Percentiles rank a stretch among this genome's conserved stretches.
Conservation (phyloP, 1,284 basidiomycete species). For the Puccinia triticina region DNA sequence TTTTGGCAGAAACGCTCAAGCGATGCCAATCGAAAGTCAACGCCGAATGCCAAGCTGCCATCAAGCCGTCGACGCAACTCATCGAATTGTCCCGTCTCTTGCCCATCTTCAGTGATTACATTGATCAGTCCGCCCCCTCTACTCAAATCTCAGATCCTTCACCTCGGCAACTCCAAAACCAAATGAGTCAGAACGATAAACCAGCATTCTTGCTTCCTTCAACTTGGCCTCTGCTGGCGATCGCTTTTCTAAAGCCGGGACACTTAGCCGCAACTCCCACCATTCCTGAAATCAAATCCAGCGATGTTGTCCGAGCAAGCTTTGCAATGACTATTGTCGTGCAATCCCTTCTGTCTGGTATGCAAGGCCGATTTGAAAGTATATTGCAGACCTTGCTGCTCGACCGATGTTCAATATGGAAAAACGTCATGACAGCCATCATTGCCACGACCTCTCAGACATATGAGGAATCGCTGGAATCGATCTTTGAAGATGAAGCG, state of each 20-base stretch:
- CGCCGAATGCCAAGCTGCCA: neutral
- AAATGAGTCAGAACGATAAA: constrained; percentile 27
- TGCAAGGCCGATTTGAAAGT: constrained; percentile 13
- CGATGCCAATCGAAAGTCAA: neutral
- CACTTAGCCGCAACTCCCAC: constrained; percentile 14
- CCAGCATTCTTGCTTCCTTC: constrained; percentile 45
- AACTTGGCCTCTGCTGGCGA: constrained; percentile 45
- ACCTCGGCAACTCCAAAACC: constrained; percentile 38
- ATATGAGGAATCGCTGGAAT: neutral
- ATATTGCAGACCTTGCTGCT: constrained; percentile 16
- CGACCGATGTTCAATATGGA: constrained; percentile 19
- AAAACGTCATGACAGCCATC: constrained; percentile 15
- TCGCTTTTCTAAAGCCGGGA: constrained; percentile 38
- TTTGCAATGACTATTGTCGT: constrained; percentile 24
- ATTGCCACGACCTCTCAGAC: constrained; percentile 38
- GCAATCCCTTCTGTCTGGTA: constrained; percentile 22
- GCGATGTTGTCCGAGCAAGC: constrained; percentile 31
- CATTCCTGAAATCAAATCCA: neutral
- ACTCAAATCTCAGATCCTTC: constrained; percentile 41
- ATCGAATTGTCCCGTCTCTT: constrained; percentile 10
- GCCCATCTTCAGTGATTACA: constrained; percentile 41
- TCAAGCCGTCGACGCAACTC: neutral
- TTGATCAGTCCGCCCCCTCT: constrained; percentile 22
- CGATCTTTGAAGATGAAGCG: constrained; percentile 44
- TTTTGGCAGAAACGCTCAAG: constrained; percentile 20